A percentile compares a stretch with the other conserved stretches of the same genome.
Evolutionary conservation across 2,329 filamentous ascomycete genomes (phyloP).

Genomic region (Fusarium xylarioides): DNA sequence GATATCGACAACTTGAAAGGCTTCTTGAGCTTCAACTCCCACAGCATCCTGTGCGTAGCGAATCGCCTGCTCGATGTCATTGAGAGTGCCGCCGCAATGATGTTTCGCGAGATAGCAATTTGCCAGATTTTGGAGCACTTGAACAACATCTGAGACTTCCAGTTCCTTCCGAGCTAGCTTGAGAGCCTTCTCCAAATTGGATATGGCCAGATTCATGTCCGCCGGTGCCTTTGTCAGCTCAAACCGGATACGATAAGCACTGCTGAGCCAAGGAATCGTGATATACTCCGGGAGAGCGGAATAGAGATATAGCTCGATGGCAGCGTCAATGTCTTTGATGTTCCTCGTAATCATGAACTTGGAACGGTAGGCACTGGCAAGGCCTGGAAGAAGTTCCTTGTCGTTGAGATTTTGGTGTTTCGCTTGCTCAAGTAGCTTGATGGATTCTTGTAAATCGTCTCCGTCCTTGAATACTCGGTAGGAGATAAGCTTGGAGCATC

Average conservation of each 20-base stretch:
- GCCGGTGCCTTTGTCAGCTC: accelerated
- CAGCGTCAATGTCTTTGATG: neutral
- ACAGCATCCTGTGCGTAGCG: neutral
- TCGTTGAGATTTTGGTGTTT: accelerated
- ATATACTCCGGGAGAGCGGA: neutral
- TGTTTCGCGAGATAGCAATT: neutral
- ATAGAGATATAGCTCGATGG: neutral
- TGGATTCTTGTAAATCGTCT: accelerated
- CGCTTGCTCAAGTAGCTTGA: neutral
- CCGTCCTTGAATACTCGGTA: neutral
- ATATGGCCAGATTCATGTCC: accelerated
- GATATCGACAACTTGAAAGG: neutral
- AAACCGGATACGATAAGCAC: accelerated
- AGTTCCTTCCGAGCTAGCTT: neutral
- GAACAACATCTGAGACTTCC: neutral
- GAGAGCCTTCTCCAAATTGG: neutral
- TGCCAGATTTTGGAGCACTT: neutral
- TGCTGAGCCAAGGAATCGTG: accelerated
- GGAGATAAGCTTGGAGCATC: neutral
- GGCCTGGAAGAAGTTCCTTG: accelerated
- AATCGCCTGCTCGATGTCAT: accelerated
- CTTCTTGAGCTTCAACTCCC: accelerated
- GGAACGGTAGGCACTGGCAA: neutral
- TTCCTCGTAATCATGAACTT: neutral
- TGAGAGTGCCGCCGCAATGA: accelerated